Conservation (phyloP, 257 asterid species). For the Solanum sitiens region DNA sequence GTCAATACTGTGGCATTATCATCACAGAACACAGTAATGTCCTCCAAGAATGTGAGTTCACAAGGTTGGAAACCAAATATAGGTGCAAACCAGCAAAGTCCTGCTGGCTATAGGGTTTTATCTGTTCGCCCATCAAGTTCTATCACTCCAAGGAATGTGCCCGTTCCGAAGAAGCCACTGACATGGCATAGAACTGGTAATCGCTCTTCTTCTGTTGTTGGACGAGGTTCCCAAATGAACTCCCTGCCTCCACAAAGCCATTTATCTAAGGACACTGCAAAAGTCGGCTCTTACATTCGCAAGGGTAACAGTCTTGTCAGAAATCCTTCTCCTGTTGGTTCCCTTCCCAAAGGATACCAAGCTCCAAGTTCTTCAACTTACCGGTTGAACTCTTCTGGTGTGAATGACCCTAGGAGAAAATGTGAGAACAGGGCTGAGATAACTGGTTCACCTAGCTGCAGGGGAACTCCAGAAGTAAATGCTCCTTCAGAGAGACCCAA, state of each 20-base stretch:
- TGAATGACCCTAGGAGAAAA: constrained; percentile 24
- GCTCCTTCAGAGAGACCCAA: constrained; percentile 27
- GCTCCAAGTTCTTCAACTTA: constrained; percentile 29
- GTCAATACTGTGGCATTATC: constrained; percentile 7
- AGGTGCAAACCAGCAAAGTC: constrained; percentile 22
- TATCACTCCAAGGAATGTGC: constrained; percentile 21
- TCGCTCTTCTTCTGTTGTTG: constrained; percentile 21
- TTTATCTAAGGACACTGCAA: constrained; percentile 16
- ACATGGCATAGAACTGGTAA: constrained; percentile 69
- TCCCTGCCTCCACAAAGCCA: constrained; percentile 20
- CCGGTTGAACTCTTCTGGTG: constrained; percentile 16
- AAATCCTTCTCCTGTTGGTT: constrained; percentile 35
- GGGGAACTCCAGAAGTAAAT: constrained; percentile 13
- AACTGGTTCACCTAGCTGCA: constrained; percentile 12
- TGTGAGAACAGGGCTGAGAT: constrained; percentile 14
- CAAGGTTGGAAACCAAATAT: constrained; percentile 23
- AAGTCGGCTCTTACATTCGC: constrained; percentile 46
- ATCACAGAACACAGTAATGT: constrained; percentile 17
- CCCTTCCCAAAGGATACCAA: constrained; percentile 23
- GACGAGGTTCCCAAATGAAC: constrained; percentile 21
- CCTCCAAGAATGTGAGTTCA: constrained; percentile 18
- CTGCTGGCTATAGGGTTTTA: constrained; percentile 27
- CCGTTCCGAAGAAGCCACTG: constrained; percentile 39
- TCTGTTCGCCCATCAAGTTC: constrained; percentile 24
- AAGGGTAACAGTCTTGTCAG: constrained; percentile 85